Evolutionary conservation across 2,329 filamentous ascomycete species (phyloP).

Genomic region (Zalaria sp.): DNA sequence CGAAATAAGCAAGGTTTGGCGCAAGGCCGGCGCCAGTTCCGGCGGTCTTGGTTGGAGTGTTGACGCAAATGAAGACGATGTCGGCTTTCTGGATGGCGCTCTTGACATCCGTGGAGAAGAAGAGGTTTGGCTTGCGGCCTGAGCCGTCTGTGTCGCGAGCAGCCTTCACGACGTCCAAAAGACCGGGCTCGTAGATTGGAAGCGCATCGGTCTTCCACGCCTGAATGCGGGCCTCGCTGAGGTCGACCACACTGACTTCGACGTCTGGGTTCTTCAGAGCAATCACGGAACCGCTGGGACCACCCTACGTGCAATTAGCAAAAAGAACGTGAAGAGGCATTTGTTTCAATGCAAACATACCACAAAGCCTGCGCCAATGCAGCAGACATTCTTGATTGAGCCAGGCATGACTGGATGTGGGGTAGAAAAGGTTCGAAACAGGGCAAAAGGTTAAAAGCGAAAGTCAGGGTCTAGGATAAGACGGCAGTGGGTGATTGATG

Average conservation of each 20-base stretch:
- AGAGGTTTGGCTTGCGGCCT: conserved; percentile 48
- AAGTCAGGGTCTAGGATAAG: no score
- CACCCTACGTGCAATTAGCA: conserved; percentile 16
- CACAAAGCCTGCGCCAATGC: conserved; percentile 7
- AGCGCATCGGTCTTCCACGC: conserved; percentile 61
- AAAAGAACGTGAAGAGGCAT: neutral
- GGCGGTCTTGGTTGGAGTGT: conserved; percentile 62
- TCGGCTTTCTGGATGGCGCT: conserved; percentile 52
- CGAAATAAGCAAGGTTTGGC: conserved; percentile 58
- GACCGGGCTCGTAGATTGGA: conserved; percentile 62
- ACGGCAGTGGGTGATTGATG: no score
- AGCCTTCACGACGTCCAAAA: conserved; percentile 52
- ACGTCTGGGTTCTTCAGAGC: conserved; percentile 60
- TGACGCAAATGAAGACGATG: conserved; percentile 61
- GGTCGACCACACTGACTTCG: conserved; percentile 61
- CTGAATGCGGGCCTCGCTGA: conserved; percentile 49
- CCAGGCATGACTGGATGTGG: neutral
- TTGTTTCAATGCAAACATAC: conserved; percentile 3
- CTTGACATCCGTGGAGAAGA: conserved; percentile 57
- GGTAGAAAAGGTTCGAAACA: no score
- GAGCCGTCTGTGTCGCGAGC: conserved; percentile 31
- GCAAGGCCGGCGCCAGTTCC: conserved; percentile 57
- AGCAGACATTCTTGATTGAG: conserved; percentile 4
- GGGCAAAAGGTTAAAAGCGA: no score
- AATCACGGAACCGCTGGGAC: conserved; percentile 61